These are phyloP conservation scores for Cyberlindnera mycetangii DNA, from an alignment of 805 yeast genomes.

Conservation along the genomic window DNA sequence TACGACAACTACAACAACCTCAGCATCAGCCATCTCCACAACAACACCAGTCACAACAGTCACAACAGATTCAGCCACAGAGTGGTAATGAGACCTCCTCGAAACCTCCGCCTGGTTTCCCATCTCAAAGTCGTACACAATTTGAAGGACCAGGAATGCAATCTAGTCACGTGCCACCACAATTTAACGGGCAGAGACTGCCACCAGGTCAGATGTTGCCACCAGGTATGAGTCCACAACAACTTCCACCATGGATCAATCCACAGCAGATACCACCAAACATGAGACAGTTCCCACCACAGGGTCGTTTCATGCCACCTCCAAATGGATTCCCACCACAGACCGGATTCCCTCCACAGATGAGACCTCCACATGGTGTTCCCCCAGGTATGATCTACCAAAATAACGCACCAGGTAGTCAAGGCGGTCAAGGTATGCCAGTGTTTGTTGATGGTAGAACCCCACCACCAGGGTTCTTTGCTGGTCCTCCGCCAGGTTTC, in stretches of 20 bases:
- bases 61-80: neutral
- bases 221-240: constrained; percentile 22
- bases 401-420: constrained; percentile 5
- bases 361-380: constrained; percentile 11
- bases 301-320: constrained; percentile 23
- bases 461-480: constrained; percentile 26
- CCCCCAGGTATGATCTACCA: constrained; percentile 18
- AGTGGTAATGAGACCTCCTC: neutral
- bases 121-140: constrained; percentile 1
- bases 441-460: constrained; percentile 8
- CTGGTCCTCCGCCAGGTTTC: constrained; percentile 22
- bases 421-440: constrained; percentile 7
- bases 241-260: constrained; percentile 20
- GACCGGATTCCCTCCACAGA: constrained; percentile 11
- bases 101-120: constrained; percentile 10
- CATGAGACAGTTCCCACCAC: constrained; percentile 18
- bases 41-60: constrained; percentile 12
- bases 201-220: constrained; percentile 14
- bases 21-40: constrained; percentile 4
- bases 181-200: constrained; percentile 15
- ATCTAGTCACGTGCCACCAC: constrained; percentile 21
- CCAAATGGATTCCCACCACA: constrained; percentile 19
- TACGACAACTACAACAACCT: constrained; percentile 8
- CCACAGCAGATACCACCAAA: constrained; percentile 22
- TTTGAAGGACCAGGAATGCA: constrained; percentile 12